phyloP scores from a whole-genome alignment of 2,329 filamentous ascomycete species.

The Claviceps africana region DNA sequence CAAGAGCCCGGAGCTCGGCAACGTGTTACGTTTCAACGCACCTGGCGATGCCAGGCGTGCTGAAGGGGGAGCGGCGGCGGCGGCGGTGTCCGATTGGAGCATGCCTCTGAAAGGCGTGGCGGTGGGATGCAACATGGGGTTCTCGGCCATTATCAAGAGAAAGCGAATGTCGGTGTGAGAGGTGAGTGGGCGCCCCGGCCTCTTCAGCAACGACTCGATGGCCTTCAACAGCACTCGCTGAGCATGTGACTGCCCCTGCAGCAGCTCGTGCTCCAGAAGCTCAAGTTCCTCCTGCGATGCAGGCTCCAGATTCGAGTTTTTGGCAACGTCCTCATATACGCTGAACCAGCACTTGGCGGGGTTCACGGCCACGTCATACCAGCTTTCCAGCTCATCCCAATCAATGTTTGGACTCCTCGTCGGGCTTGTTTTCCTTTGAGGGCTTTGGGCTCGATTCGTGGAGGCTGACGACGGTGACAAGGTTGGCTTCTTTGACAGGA shows the following conservation, averaged over 20 bases:
- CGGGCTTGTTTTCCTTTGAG: not conserved
- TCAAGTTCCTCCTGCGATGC: slow-evolving; percentile 24
- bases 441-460: not conserved
- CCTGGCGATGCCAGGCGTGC: not conserved
- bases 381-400: slow-evolving; percentile 56
- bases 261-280: slow-evolving; percentile 32
- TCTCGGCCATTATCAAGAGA: slow-evolving; percentile 62
- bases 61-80: not conserved
- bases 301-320: slow-evolving; percentile 14
- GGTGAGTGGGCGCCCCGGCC: slow-evolving; percentile 56
- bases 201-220: slow-evolving; percentile 65
- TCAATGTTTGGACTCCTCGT: slow-evolving; percentile 47
- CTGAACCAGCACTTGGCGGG: slow-evolving; percentile 54
- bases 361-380: slow-evolving; percentile 59
- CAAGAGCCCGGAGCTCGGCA: slow-evolving; percentile 26
- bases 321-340: slow-evolving; percentile 39
- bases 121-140: slow-evolving; percentile 54
- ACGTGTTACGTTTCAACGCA: not conserved
- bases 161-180: slow-evolving; percentile 61
- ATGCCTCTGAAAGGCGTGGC: slow-evolving; percentile 27
- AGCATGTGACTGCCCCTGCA: slow-evolving; percentile 51
- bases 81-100: slow-evolving; percentile 18
- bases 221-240: slow-evolving; percentile 61
- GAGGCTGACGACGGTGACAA: no score
- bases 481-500: not conserved